These are phyloP conservation scores for Candida tetrigidarum DNA, from an alignment of 1,139 yeast species.

Conservation along the genomic window DNA sequence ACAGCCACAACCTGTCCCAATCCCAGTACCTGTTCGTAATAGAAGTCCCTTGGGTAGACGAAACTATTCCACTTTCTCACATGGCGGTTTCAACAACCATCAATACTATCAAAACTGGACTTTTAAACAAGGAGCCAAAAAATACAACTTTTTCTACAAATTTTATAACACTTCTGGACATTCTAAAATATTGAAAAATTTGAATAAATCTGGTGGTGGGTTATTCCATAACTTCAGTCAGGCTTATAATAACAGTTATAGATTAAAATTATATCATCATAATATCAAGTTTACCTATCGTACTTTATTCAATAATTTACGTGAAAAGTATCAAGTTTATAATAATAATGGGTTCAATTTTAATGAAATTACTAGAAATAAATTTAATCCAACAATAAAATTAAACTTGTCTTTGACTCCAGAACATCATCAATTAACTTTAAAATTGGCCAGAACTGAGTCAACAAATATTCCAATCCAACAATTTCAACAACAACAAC, in stretches of 20 bases:
- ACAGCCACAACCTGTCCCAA: slow-evolving; percentile 29
- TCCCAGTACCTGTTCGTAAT: slow-evolving; percentile 12
- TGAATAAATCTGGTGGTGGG: slow-evolving; percentile 15
- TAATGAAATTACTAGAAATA: slow-evolving; percentile 3
- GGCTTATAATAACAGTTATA: slow-evolving; percentile 24
- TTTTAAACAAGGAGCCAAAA: slow-evolving; percentile 1
- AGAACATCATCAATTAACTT: slow-evolving; percentile 39
- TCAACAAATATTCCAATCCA: slow-evolving; percentile 29
- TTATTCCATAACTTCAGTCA: slow-evolving; percentile 31
- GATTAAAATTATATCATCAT: slow-evolving; percentile 25
- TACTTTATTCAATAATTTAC: slow-evolving; percentile 20
- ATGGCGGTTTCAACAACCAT: slow-evolving; percentile 1
- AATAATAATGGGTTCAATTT: slow-evolving; percentile 9
- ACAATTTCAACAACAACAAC: slow-evolving; percentile 18
- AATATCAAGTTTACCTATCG: slow-evolving; percentile 26
- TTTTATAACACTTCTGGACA: slow-evolving; percentile 10
- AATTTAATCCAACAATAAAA: slow-evolving; percentile 17
- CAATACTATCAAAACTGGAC: slow-evolving; percentile 13
- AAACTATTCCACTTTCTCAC: slow-evolving; percentile 2
- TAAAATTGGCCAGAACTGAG: slow-evolving; percentile 39
- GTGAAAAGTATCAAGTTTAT: slow-evolving; percentile 16
- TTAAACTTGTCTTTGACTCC: slow-evolving; percentile 38
- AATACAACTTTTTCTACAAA: slow-evolving; percentile 12
- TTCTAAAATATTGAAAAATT: slow-evolving; percentile 14
- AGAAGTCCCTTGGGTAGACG: slow-evolving; percentile 5